Conservation (phyloP, 2,329 filamentous ascomycete genomes). For the Alternaria infectoria region DNA sequence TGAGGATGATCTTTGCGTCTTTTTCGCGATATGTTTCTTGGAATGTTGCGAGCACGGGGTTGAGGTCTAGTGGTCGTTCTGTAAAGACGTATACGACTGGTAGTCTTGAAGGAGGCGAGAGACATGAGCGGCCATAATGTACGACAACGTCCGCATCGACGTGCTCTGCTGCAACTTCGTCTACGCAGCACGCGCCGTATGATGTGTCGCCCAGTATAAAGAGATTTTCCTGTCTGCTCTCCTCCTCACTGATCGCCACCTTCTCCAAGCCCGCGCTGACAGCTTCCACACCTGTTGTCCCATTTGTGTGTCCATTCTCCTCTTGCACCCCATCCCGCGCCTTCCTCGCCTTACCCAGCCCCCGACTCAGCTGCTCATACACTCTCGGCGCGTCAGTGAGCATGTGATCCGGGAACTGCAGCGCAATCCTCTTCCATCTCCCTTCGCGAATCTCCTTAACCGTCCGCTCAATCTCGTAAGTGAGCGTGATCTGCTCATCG, state of each 20-base stretch:
- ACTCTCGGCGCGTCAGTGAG: constrained; percentile 83
- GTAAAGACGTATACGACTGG: constrained; percentile 94
- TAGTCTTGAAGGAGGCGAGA: constrained; percentile 85
- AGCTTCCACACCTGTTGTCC: constrained; percentile 16
- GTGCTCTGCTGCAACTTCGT: constrained; percentile 95
- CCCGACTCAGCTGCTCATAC: constrained; percentile 67
- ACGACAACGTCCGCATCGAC: constrained; percentile 88
- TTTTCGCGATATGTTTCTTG: constrained; percentile 70
- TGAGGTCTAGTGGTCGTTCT: constrained; percentile 69
- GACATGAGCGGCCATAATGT: constrained; percentile 90
- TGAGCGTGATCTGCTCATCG: constrained; percentile 73
- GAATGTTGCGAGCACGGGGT: constrained; percentile 67
- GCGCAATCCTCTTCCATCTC: constrained; percentile 76
- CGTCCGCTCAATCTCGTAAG: constrained; percentile 87
- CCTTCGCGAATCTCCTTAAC: constrained; percentile 74
- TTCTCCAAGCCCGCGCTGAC: constrained; percentile 23
- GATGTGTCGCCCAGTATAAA: constrained; percentile 95
- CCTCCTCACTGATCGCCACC: constrained; percentile 15
- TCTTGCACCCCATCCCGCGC: constrained; percentile 6
- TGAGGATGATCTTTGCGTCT: constrained; percentile 72
- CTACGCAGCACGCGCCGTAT: constrained; percentile 95
- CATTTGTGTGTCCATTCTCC: constrained; percentile 8
- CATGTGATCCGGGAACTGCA: constrained; percentile 98
- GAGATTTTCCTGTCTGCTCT: constrained; percentile 56
- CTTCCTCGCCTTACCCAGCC: constrained; percentile 49